A percentile compares a stretch with the other conserved stretches of the same genome.
Conservation (phyloP, 257 asterid species). For the Salvia rosmarinus region DNA sequence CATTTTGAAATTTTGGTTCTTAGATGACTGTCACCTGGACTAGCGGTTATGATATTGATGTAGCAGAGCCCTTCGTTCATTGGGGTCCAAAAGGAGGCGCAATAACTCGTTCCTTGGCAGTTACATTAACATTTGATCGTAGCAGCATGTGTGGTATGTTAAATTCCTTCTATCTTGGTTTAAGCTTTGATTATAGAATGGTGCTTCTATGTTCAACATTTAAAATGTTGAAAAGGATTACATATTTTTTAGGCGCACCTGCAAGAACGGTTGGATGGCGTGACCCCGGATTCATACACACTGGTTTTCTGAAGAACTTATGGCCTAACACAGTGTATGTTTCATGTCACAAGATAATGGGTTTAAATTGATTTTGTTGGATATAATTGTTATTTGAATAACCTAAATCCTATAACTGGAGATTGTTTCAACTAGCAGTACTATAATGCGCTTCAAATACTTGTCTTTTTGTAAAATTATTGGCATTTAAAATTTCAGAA, state of each 20-base stretch:
- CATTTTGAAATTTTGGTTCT: slow-evolving; percentile 31
- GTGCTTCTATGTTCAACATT: slow-evolving; percentile 2
- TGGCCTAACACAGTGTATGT: slow-evolving; percentile 50
- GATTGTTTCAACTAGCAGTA: no score
- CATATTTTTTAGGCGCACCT: slow-evolving; percentile 64
- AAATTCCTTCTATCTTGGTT: slow-evolving; percentile 12
- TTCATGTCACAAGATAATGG: slow-evolving; percentile 5
- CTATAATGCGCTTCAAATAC: no score
- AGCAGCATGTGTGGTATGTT: slow-evolving; percentile 86
- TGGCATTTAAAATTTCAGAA: not conserved
- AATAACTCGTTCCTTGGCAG: slow-evolving; percentile 69
- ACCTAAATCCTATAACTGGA: no score
- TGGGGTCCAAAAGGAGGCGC: slow-evolving; percentile 79
- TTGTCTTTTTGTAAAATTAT: not conserved
- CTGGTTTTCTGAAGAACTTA: slow-evolving; percentile 48
- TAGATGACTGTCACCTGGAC: slow-evolving; percentile 99
- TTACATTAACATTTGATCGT: slow-evolving; percentile 79
- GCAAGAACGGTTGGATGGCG: slow-evolving; percentile 63
- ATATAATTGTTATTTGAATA: no score
- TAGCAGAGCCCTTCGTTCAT: slow-evolving; percentile 76
- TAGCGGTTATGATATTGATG: slow-evolving; percentile 68
- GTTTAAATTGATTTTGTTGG: no score
- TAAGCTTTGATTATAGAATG: not conserved
- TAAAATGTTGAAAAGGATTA: not conserved
- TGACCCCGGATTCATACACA: slow-evolving; percentile 56